Base-by-base conservation (phyloP, 192 early-diverging fungal species). In the Jimgerdemannia lactiflua region DNA sequence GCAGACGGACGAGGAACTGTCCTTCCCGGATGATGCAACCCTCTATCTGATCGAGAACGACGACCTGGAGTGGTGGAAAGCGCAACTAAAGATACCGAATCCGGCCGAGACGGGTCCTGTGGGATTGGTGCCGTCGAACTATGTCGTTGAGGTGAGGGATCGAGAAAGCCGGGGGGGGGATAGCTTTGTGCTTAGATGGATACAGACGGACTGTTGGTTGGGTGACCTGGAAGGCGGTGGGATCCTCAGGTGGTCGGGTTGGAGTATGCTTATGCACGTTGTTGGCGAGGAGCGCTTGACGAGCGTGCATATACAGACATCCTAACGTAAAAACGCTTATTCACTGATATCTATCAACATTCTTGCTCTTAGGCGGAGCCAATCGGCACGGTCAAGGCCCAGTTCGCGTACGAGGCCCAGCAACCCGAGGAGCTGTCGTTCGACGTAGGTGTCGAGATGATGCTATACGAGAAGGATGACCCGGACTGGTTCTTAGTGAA, bases 401-500 rank as follows among this genome's bases (percentile, higher is more conserved):
- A 93, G 68, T 99, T 92, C 76, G 93, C 93, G 74, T 99, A 96
- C 75, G 90, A 89, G 49, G 92, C 97, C 29, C 84, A 88, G 64
- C 88, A 87, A 72, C 92, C 91, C 42, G 96, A 97, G 74, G 96
- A 98, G 80, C 88, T 97, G 42, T 83, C 90, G 3, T 85, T 99
- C 65, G 79, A 77, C 43, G 95, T 95, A 77, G 93, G 89, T 59
- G 91, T 91, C 70, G 77, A 82, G 4, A 79, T 99, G 68, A 79
- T 87, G 68, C 80, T 99, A 4, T 91, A 94, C 76, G 95, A 96
- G 65, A 89, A 90, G 41, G 91, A 91, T 71, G 96, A 97, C 75
- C 90, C 90, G 4, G 96, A 98, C 80, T 99, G 98, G 98, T 96
- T 90, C 88, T 89, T 97, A 75, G 95, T 89, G 20, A 88, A 88